A percentile compares a stretch with the other conserved stretches of the same genome.
Evolutionary conservation across 768 basidiomycete species (phyloP).

Genomic region (Lactifluus subvellereus): DNA sequence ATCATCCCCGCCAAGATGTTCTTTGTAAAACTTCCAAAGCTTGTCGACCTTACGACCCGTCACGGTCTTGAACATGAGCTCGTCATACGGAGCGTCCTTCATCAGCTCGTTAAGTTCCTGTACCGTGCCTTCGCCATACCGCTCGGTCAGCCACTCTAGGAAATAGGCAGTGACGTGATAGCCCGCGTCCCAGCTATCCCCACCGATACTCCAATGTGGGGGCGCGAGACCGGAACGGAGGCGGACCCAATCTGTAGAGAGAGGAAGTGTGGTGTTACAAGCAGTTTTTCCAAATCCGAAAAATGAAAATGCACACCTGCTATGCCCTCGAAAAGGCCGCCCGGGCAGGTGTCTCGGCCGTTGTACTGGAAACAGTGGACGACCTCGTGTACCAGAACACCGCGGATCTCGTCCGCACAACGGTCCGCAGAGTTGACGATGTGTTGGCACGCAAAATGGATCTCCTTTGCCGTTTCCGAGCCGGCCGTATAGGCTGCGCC

Average conservation of each 20-base stretch:
- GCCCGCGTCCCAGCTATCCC: slow-evolving; percentile 65
- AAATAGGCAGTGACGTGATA: slow-evolving; percentile 73
- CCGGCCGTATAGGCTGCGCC: slow-evolving; percentile 69
- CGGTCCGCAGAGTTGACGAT: slow-evolving; percentile 43
- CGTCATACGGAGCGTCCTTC: slow-evolving; percentile 45
- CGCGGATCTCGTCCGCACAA: slow-evolving; percentile 53
- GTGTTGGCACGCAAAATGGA: slow-evolving; percentile 66
- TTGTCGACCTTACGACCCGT: slow-evolving; percentile 47
- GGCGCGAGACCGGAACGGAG: slow-evolving; percentile 51
- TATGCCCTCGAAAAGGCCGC: slow-evolving; percentile 73
- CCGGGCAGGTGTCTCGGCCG: slow-evolving; percentile 52
- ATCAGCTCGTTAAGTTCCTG: slow-evolving; percentile 52
- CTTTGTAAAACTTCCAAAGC: slow-evolving; percentile 56
- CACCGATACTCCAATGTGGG: slow-evolving; percentile 60
- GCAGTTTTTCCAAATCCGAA: not conserved
- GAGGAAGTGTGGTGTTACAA: too few species aligned
- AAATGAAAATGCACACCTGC: slow-evolving; percentile 46
- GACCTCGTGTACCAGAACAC: slow-evolving; percentile 69
- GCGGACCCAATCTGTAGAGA: slow-evolving; percentile 59
- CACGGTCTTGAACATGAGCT: slow-evolving; percentile 45
- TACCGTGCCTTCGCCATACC: slow-evolving; percentile 49
- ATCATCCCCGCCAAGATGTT: slow-evolving; percentile 30
- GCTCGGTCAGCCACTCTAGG: slow-evolving; percentile 57
- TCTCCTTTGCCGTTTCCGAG: slow-evolving; percentile 54
- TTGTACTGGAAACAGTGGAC: slow-evolving; percentile 78